Conservation (phyloP, 2,329 filamentous ascomycete species). For the Truncatella angustata region DNA sequence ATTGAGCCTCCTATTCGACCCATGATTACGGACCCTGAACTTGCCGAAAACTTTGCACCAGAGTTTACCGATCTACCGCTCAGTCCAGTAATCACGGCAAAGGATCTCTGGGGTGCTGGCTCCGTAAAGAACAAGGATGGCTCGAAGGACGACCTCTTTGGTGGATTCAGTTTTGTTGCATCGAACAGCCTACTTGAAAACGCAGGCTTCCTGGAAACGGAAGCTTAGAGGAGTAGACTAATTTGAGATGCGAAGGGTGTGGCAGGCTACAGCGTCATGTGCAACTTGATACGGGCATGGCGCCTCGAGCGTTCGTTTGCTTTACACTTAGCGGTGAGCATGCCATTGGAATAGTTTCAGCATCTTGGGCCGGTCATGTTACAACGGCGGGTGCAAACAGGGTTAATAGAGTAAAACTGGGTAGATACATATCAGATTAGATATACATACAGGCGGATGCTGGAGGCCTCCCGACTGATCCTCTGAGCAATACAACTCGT, state of each 20-base stretch:
- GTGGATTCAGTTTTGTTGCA: slow-evolving; percentile 64
- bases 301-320: background rate
- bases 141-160: slow-evolving; percentile 56
- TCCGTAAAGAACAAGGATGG: slow-evolving; percentile 30
- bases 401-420: background rate
- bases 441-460: background rate
- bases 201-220: slow-evolving; percentile 35
- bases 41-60: slow-evolving; percentile 93
- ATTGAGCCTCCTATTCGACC: slow-evolving; percentile 87
- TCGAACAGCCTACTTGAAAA: slow-evolving; percentile 56
- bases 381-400: background rate
- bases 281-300: background rate
- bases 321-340: background rate
- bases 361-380: no score
- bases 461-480: background rate
- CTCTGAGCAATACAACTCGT: no score
- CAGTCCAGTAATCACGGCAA: slow-evolving; percentile 62
- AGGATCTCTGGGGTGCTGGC: slow-evolving; percentile 38
- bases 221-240: slow-evolving; percentile 8
- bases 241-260: background rate
- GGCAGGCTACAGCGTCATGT: background rate
- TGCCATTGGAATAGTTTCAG: no score
- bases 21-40: slow-evolving; percentile 89
- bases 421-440: background rate
- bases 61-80: slow-evolving; percentile 87